Evolutionary conservation across 2,329 filamentous ascomycete species (phyloP).

Genomic region (Gliomastix tumulicola): DNA sequence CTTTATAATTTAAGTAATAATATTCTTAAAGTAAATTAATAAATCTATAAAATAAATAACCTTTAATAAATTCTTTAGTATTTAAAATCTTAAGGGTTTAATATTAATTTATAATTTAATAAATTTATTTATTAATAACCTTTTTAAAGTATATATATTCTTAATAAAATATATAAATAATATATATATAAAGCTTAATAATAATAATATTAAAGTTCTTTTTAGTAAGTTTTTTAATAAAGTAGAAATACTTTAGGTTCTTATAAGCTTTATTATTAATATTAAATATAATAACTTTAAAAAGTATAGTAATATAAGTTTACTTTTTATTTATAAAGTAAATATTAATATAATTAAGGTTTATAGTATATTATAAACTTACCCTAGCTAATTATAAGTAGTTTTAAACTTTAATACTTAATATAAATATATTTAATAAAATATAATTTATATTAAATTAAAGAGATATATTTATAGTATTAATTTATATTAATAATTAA

Average conservation of each 20-base stretch:
- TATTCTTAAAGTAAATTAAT: neutral
- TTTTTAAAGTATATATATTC: neutral
- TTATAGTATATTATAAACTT: neutral
- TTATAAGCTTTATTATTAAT: neutral
- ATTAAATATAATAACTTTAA: neutral
- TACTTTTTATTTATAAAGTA: neutral
- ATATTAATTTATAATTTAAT: neutral
- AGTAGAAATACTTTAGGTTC: constrained; percentile 1
- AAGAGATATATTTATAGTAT: neutral
- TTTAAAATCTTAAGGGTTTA: neutral
- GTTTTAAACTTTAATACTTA: neutral
- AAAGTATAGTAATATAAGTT: too few species aligned
- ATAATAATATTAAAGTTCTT: neutral
- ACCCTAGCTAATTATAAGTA: neutral
- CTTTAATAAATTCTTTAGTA: neutral
- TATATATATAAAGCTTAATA: neutral
- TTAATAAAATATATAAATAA: neutral
- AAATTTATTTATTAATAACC: neutral
- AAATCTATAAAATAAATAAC: neutral
- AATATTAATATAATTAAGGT: neutral
- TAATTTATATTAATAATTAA: neutral
- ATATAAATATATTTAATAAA: neutral
- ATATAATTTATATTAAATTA: neutral
- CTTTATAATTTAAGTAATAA: neutral
- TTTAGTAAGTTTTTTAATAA: constrained; percentile 1